phyloP scores from a whole-genome alignment of 2,329 filamentous ascomycete species.

The Amylocarpus encephaloides region DNA sequence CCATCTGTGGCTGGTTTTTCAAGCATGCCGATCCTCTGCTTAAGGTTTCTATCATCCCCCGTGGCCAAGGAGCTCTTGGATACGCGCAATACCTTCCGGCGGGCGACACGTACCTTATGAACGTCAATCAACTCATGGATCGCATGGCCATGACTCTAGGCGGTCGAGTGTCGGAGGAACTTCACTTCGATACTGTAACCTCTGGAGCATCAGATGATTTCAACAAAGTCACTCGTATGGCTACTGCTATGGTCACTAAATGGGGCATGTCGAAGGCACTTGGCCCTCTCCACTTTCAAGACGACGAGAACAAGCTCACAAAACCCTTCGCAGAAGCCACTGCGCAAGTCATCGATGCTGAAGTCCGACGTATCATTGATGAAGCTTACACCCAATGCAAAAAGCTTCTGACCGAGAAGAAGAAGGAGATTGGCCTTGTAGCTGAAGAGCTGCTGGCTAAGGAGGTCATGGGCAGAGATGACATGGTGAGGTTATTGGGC shows the following conservation, averaged over 20 bases:
- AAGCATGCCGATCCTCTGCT: conserved; percentile 92
- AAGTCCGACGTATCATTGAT: conserved; percentile 87
- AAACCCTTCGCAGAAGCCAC: conserved; percentile 97
- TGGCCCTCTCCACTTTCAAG: conserved; percentile 85
- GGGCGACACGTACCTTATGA: conserved; percentile 92
- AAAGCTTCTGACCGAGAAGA: conserved; percentile 76
- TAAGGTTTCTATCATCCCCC: conserved; percentile 97
- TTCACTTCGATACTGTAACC: conserved; percentile 95
- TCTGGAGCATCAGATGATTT: conserved; percentile 95
- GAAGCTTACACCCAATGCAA: conserved; percentile 89
- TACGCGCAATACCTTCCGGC: conserved; percentile 96
- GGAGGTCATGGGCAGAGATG: conserved; percentile 85
- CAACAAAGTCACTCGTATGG: conserved; percentile 95
- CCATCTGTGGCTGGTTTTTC: conserved; percentile 98
- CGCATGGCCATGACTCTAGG: conserved; percentile 99
- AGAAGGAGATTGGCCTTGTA: conserved; percentile 78
- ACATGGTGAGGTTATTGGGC: conserved; percentile 84
- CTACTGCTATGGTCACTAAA: conserved; percentile 96
- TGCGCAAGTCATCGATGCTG: conserved; percentile 82
- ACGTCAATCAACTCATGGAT: conserved; percentile 91
- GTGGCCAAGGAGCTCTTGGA: conserved; percentile 85
- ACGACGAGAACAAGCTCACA: conserved; percentile 71
- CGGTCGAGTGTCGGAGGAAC: conserved; percentile 88
- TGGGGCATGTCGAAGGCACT: conserved; percentile 98
- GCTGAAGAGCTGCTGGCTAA: conserved; percentile 90